These are phyloP conservation scores for Helminthosporium solani DNA, from an alignment of 2,329 filamentous ascomycete genomes.

Conservation along the genomic window DNA sequence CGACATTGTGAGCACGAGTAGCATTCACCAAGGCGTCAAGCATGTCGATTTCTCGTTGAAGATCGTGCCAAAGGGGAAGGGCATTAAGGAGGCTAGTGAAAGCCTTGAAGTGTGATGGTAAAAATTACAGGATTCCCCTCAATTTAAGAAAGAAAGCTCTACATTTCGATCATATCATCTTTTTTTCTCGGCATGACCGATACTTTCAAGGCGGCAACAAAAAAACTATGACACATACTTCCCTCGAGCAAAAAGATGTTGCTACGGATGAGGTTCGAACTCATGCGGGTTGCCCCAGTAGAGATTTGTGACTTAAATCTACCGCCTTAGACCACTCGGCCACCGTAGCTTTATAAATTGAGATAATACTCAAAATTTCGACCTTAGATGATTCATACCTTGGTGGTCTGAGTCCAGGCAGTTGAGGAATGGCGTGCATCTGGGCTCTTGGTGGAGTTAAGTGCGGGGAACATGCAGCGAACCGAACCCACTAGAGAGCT, in stretches of 20 bases:
- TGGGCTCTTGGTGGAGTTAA: too few species aligned
- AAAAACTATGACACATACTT: not conserved
- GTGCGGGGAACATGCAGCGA: too few species aligned
- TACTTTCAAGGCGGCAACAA: too few species aligned
- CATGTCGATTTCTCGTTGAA: slow-evolving; percentile 97
- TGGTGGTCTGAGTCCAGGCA: not conserved
- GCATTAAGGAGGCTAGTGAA: slow-evolving; percentile 10
- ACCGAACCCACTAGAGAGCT: too few species aligned
- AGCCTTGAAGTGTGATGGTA: too few species aligned
- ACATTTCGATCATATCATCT: too few species aligned
- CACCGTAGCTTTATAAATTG: not conserved
- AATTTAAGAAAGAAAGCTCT: too few species aligned
- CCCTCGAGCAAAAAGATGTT: not conserved
- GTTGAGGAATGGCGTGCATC: too few species aligned
- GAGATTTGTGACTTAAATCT: slow-evolving; percentile 22
- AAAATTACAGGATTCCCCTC: too few species aligned
- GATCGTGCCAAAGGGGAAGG: slow-evolving; percentile 58
- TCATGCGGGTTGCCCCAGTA: slow-evolving; percentile 21
- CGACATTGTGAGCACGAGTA: slow-evolving; percentile 94
- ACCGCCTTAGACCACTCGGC: slow-evolving; percentile 22
- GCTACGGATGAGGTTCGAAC: slow-evolving; percentile 24
- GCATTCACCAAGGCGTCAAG: slow-evolving; percentile 91
- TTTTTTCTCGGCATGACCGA: too few species aligned
- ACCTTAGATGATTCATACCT: not conserved
- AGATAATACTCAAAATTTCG: not conserved